Base-by-base conservation (phyloP, 139 green algal genomes). In the Desmodesmus armatus region DNA sequence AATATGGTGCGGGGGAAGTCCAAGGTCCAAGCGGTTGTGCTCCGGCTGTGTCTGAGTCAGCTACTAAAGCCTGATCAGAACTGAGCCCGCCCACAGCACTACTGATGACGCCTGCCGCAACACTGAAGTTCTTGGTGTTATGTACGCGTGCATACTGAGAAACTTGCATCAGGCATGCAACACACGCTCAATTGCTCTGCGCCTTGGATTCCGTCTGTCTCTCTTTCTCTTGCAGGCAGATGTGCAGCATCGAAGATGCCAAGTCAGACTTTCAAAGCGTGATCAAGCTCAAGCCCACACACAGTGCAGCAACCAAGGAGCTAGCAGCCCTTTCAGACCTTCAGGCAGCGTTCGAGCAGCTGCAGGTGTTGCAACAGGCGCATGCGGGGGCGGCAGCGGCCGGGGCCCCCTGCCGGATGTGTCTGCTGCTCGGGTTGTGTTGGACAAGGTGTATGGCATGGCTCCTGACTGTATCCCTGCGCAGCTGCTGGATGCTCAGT, bases 231-330 rank as follows among this genome's bases (percentile, higher is more conserved):
- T 80, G 27, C 83, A 87, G 62, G 63, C 58, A 81, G 66, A 27
- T 80, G 51, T 85, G 55, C 90, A 93, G 84, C 47, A 60, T 89
- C 1, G 67, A 41, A 1, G 79, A 70, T 17, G 92, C 92, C 0
- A 70, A 92, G 37, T 49, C 67, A 31, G 92, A 95, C 72, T 93
- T 94, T 58, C 63, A 85, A n/a, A n/a, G 9, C 7, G 86, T 95
- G 23, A 80, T 93, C 27, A 62, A 85, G 63, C 69, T 93, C 2
- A 90, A 87, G 75, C 87, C 90, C 4, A 85, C 44, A 29, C 89
- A 94, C 47, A 89, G 89, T 37, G 79, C 82, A 44, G 92, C 92
- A n/a, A 39, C 47, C 2, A 78, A 88, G 41, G 91, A 94, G 88
- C 87, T 94, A 62, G 62, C 74, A 2, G 21, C 33, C 5, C 13